These are phyloP conservation scores for Podosphaera fusca DNA, from an alignment of 2,329 filamentous ascomycete genomes.

Conservation along the genomic window DNA sequence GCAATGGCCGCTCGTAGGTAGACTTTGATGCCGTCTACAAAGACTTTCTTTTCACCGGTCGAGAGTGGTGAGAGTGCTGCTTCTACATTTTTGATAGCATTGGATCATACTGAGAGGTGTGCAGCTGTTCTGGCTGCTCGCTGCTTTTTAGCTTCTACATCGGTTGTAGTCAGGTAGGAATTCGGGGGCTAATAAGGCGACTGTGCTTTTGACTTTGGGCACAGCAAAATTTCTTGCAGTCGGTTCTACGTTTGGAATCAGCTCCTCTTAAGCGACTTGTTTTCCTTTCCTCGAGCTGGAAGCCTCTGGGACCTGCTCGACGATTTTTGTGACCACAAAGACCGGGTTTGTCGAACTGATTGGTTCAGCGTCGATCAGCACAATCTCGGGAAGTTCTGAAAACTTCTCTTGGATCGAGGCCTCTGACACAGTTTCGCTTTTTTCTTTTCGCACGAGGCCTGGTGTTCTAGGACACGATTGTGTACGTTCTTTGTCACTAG, in stretches of 20 bases:
- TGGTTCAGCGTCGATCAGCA: background rate
- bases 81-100: background rate
- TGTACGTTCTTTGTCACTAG: background rate
- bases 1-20: no score
- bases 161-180: background rate
- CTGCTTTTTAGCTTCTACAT: no score
- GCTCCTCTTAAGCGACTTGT: background rate
- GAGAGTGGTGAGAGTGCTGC: background rate
- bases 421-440: background rate
- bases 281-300: background rate
- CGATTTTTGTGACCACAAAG: background rate
- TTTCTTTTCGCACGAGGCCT: background rate
- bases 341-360: background rate
- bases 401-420: background rate
- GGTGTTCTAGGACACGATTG: background rate
- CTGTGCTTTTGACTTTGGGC: background rate
- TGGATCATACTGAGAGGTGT: background rate
- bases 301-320: no score
- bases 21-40: no score
- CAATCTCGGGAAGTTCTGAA: background rate
- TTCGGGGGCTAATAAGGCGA: background rate
- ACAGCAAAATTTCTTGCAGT: background rate
- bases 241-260: background rate
- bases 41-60: no score
- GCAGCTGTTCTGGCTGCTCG: background rate